phyloP scores from a whole-genome alignment of 78 protist species.

The Dictyostelium capitatum region DNA sequence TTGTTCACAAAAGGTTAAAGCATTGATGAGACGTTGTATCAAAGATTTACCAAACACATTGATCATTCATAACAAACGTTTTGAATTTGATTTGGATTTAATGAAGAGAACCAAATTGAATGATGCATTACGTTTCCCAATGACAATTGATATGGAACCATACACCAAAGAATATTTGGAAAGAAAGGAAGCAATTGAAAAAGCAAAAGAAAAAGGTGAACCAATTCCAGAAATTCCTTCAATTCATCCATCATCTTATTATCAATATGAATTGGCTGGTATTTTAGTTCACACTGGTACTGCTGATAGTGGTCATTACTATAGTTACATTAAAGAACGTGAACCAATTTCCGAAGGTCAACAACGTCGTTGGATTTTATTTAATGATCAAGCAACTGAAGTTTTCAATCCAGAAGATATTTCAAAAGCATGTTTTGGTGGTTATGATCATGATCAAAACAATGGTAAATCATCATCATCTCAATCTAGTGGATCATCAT shows the following conservation, averaged over 20 bases:
- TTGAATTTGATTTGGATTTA: conserved; percentile 90
- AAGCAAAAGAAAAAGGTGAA: conserved; percentile 25
- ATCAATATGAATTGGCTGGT: conserved; percentile 87
- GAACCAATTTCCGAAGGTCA: conserved; percentile 50
- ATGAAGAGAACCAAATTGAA: conserved; percentile 85
- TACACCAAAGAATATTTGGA: conserved; percentile 83
- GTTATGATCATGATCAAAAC: conserved; percentile 68
- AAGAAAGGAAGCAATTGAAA: conserved; percentile 64
- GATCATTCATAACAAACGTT: conserved; percentile 91
- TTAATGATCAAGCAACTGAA: conserved; percentile 85
- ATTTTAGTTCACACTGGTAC: conserved; percentile 91
- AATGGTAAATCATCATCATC: background rate
- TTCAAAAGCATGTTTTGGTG: conserved; percentile 83
- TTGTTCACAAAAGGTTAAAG: conserved; percentile 77
- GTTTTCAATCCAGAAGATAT: conserved; percentile 80
- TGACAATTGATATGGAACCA: conserved; percentile 77
- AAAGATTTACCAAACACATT: conserved; percentile 82
- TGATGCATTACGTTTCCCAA: conserved; percentile 84
- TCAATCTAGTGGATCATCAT: no score
- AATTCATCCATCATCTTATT: conserved; percentile 34
- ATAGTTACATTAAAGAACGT: conserved; percentile 83
- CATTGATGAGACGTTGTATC: conserved; percentile 85
- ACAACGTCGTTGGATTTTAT: conserved; percentile 77
- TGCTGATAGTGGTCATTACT: conserved; percentile 90
- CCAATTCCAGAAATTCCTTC: conserved; percentile 17